phyloP scores from a whole-genome alignment of 2,329 filamentous ascomycete genomes.

The Zymoseptoria ardabiliae region DNA sequence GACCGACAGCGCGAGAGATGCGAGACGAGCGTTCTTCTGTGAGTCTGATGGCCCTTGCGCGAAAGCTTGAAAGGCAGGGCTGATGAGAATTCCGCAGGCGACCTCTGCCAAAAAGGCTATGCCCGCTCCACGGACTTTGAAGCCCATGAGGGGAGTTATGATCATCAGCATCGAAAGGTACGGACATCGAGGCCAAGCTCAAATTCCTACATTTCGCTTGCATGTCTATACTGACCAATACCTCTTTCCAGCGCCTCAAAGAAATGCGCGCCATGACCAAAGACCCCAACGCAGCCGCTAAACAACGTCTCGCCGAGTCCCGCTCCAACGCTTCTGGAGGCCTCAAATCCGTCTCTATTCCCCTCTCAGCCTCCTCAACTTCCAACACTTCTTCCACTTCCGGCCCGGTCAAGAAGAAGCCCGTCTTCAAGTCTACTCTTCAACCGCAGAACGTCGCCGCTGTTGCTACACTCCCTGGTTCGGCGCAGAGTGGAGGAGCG shows the following conservation, averaged over 20 bases:
- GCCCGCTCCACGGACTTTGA: slow-evolving; percentile 94
- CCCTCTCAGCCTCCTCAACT: slow-evolving; percentile 3
- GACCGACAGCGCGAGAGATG: slow-evolving; percentile 63
- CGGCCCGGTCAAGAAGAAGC: slow-evolving; percentile 21
- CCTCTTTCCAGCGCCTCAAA: slow-evolving; percentile 65
- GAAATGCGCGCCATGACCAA: slow-evolving; percentile 81
- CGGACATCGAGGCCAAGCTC: too few relatives aligned
- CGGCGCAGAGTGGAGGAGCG: background rate
- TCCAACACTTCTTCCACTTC: background rate
- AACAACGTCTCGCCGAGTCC: slow-evolving; percentile 52
- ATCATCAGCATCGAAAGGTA: slow-evolving; percentile 84
- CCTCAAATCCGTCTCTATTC: slow-evolving; percentile 51
- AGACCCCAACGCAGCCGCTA: slow-evolving; percentile 58
- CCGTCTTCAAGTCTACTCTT: slow-evolving; percentile 25
- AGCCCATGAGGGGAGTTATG: slow-evolving; percentile 86
- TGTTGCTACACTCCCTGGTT: background rate
- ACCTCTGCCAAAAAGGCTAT: slow-evolving; percentile 89
- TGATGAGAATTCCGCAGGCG: slow-evolving; percentile 36
- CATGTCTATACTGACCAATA: too few relatives aligned
- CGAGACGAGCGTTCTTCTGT: slow-evolving; percentile 74
- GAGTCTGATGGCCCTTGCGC: background rate
- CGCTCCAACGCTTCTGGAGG: slow-evolving; percentile 54
- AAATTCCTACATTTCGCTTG: too few relatives aligned
- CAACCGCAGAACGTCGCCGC: slow-evolving; percentile 19
- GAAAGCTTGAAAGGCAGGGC: background rate